Base-by-base conservation (phyloP, 2,329 filamentous ascomycete genomes). In the Penicillium sp. region DNA sequence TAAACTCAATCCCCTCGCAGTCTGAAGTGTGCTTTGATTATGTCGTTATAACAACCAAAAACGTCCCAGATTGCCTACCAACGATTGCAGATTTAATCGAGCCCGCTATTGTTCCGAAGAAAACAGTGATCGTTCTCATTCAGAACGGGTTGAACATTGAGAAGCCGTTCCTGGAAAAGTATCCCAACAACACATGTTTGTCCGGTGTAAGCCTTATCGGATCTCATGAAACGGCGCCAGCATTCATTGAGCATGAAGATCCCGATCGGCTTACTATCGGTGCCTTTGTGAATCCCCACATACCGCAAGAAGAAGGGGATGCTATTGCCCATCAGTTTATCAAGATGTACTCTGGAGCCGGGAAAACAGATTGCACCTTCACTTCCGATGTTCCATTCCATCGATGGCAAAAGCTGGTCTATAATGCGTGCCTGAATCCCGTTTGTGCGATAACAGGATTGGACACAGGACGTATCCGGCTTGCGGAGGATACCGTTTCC, bases 71-170 rank as follows among this genome's bases (percentile, higher is more conserved):
- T 6, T 27, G 3, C 24, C 24, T 8, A 27, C 24, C 24, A 27
- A 27, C 24, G 4, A 27, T 27, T 6, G 24, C 24, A 27, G 24
- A 82, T 1, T 66, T 85, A 31, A 78, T 86, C 24, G 63, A 67
- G 0, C 79, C 82, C 0, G 82, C 82, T 1, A 70, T 86, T 1
- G 81, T 79, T 0, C 73, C 77, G 0, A 75, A 74, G 1, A 70
- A 78, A 16, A 85, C 83, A 0, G 75, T 74, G 27, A 80, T 87
- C 36, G 74, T 86, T 0, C 76, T 87, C 5, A 70, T 84, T 4
- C 85, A 87, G 57, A 87, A 87, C 61, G 84, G 84, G 0, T 68
- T 87, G 22, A 84, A 86, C 61, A 86, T 87, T 56, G 83, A 87
- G 59, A 78, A 75, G 39, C 82, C 83, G 0, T 64, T 86, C 34